Conservation (phyloP, 345 rosid species). For the Moricandia moricandioides region DNA sequence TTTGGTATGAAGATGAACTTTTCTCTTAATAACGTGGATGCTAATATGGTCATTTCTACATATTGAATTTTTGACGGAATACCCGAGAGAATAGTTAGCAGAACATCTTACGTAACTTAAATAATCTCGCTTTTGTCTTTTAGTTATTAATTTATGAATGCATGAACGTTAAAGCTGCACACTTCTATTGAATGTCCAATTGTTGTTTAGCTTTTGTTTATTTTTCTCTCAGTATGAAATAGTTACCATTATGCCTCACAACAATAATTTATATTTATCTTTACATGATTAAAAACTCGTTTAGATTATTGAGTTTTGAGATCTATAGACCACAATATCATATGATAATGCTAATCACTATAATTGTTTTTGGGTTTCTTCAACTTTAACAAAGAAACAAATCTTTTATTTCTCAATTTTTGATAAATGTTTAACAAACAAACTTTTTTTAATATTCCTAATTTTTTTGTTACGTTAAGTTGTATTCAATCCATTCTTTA, state of each 20-base stretch:
- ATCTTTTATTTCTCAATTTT: too few species aligned
- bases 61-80: background rate
- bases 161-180: constrained; percentile 6
- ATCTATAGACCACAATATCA: background rate
- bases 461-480: too few species aligned
- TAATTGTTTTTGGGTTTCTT: background rate
- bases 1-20: constrained; percentile 12
- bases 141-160: background rate
- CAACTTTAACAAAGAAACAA: background rate
- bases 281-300: background rate
- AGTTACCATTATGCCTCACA: background rate
- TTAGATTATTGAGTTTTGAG: background rate
- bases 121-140: constrained; percentile 36
- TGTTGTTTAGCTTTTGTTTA: background rate
- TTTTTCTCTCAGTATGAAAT: background rate
- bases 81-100: background rate
- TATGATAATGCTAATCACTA: background rate
- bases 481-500: too few species aligned
- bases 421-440: too few species aligned
- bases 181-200: background rate
- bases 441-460: too few species aligned
- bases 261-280: background rate
- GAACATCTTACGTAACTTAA: constrained; percentile 24
- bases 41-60: background rate
- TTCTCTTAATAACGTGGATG: background rate